Conservation (phyloP, 2,329 filamentous ascomycete genomes). For the Conoideocrella luteorostrata region DNA sequence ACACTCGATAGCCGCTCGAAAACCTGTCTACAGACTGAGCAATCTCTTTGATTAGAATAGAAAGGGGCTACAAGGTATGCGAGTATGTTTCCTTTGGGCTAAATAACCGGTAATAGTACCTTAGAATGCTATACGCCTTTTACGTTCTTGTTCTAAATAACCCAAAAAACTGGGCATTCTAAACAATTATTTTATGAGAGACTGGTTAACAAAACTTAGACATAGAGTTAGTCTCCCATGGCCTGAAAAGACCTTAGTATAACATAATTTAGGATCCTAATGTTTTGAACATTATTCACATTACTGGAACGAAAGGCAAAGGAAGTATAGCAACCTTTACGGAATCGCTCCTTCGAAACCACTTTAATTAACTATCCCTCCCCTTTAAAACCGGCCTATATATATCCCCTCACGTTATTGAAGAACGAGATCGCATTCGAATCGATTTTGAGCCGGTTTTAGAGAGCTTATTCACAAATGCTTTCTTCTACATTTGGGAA, state of each 20-base stretch:
- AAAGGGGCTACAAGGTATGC: too few species aligned
- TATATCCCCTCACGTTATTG: neutral
- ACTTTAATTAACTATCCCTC: neutral
- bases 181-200: too few species aligned
- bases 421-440: conserved; percentile 1
- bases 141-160: too few species aligned
- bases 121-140: too few species aligned
- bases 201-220: conserved; percentile 1
- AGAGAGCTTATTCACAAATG: neutral
- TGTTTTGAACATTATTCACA: conserved; percentile 3
- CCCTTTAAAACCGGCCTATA: conserved; percentile 1
- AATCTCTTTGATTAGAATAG: too few species aligned
- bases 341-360: neutral
- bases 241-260: neutral
- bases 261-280: neutral
- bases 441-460: neutral
- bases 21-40: too few species aligned
- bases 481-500: conserved; percentile 1
- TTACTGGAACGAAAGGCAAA: conserved; percentile 3
- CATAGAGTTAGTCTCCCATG: neutral
- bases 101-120: too few species aligned
- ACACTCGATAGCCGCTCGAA: too few species aligned
- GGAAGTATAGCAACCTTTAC: conserved; percentile 1
- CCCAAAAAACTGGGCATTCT: too few species aligned
- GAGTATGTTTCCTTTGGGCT: too few species aligned